These are phyloP conservation scores for Sphaerulina musiva DNA, from an alignment of 2,329 filamentous ascomycete species.

Conservation along the genomic window DNA sequence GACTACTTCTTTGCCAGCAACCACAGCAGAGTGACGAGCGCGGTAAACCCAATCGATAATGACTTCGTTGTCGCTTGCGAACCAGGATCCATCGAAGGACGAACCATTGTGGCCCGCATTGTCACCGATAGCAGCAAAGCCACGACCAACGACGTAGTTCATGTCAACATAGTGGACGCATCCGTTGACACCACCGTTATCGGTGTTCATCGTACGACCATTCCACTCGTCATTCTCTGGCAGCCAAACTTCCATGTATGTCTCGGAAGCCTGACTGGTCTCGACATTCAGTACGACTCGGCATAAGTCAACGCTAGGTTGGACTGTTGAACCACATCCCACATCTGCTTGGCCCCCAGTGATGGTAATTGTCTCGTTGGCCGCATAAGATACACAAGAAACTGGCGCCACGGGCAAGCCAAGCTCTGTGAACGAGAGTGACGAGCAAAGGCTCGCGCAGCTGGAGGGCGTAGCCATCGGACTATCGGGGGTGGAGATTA, in stretches of 20 bases:
- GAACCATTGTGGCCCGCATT: conserved; percentile 33
- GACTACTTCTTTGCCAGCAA: conserved; percentile 32
- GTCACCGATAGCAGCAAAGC: conserved; percentile 32
- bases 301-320: conserved; percentile 35
- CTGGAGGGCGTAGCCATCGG: conserved; percentile 2
- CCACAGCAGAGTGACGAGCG: conserved; percentile 30
- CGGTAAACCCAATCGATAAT: conserved; percentile 33
- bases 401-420: conserved; percentile 20
- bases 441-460: conserved; percentile 23
- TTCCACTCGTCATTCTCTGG: conserved; percentile 34
- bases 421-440: conserved; percentile 19
- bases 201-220: conserved; percentile 33
- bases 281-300: conserved; percentile 37
- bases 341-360: conserved; percentile 23
- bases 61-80: conserved; percentile 28
- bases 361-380: conserved; percentile 23
- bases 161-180: conserved; percentile 33
- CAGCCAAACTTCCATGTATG: conserved; percentile 44
- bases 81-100: conserved; percentile 30
- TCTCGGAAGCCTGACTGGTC: conserved; percentile 36
- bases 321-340: conserved; percentile 23
- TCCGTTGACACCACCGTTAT: conserved; percentile 33
- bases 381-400: conserved; percentile 23
- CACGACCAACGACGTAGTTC: conserved; percentile 29
- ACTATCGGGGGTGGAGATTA: background rate